phyloP scores from a whole-genome alignment of 805 yeast genomes.

The Candida golubevii region DNA sequence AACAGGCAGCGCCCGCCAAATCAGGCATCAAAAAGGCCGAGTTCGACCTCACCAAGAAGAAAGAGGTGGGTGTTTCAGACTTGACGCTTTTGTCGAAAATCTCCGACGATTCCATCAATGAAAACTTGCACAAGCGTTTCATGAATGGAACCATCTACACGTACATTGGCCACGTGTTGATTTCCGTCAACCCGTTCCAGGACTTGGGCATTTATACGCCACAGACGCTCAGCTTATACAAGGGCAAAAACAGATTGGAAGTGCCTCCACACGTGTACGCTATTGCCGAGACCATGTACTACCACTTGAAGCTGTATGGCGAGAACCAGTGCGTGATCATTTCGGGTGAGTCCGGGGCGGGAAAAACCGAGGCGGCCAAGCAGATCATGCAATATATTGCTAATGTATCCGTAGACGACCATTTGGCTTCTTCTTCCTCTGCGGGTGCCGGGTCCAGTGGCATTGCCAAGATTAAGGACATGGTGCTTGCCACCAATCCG shows the following conservation, averaged over 20 bases:
- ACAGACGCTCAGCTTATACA: slow-evolving; percentile 66
- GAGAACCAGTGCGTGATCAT: slow-evolving; percentile 97
- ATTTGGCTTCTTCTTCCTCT: slow-evolving; percentile 18
- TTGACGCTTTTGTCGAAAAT: slow-evolving; percentile 83
- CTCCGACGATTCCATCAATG: slow-evolving; percentile 88
- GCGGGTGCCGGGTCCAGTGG: slow-evolving; percentile 23
- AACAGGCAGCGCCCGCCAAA: slow-evolving; percentile 53
- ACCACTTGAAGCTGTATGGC: slow-evolving; percentile 87
- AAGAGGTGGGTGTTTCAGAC: slow-evolving; percentile 98
- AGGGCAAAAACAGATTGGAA: slow-evolving; percentile 90
- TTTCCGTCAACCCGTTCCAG: slow-evolving; percentile 93
- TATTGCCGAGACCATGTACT: slow-evolving; percentile 95
- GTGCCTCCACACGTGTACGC: slow-evolving; percentile 98
- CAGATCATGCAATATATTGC: slow-evolving; percentile 97
- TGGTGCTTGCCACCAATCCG: slow-evolving; percentile 97
- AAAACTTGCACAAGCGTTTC: slow-evolving; percentile 84
- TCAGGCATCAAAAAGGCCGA: slow-evolving; percentile 77
- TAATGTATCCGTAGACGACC: slow-evolving; percentile 64
- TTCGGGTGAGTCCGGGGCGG: slow-evolving; percentile 97
- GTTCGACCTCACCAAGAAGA: slow-evolving; percentile 81
- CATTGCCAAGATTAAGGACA: slow-evolving; percentile 89
- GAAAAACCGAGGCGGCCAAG: slow-evolving; percentile 97
- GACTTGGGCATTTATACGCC: slow-evolving; percentile 94
- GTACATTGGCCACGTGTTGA: slow-evolving; percentile 89
- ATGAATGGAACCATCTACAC: slow-evolving; percentile 88